phyloP scores from a whole-genome alignment of 2,329 filamentous ascomycete genomes.

The Fusarium metavorans region DNA sequence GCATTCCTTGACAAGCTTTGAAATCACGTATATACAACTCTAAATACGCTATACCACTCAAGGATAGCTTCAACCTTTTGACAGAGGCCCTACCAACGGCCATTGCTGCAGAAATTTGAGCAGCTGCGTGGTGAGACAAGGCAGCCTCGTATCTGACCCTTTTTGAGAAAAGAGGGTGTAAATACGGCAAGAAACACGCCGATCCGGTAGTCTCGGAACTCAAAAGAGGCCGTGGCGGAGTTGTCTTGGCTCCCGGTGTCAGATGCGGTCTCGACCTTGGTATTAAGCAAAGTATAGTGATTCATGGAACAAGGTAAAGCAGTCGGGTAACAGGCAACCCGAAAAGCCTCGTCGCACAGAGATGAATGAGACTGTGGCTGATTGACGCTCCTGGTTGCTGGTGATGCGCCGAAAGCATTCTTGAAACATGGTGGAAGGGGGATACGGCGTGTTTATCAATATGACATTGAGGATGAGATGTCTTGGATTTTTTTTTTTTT shows the following conservation, averaged over 20 bases:
- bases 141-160: not conserved
- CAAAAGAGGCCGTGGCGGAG: not conserved
- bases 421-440: not conserved
- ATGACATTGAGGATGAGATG: not conserved
- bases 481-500: not conserved
- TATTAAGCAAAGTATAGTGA: not conserved
- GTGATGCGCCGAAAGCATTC: not conserved
- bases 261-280: not conserved
- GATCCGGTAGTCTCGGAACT: conserved; percentile 21
- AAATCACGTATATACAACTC: not conserved
- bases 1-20: not conserved
- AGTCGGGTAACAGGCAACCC: not conserved
- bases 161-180: not conserved
- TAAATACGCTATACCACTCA: not conserved
- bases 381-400: not conserved
- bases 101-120: not conserved
- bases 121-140: not conserved
- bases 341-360: not conserved
- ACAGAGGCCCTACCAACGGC: not conserved
- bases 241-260: not conserved
- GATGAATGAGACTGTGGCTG: not conserved
- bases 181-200: not conserved
- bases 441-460: not conserved
- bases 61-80: not conserved
- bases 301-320: not conserved